Base-by-base conservation (phyloP, 129 eudicot species). In the Solidago caesia region DNA sequence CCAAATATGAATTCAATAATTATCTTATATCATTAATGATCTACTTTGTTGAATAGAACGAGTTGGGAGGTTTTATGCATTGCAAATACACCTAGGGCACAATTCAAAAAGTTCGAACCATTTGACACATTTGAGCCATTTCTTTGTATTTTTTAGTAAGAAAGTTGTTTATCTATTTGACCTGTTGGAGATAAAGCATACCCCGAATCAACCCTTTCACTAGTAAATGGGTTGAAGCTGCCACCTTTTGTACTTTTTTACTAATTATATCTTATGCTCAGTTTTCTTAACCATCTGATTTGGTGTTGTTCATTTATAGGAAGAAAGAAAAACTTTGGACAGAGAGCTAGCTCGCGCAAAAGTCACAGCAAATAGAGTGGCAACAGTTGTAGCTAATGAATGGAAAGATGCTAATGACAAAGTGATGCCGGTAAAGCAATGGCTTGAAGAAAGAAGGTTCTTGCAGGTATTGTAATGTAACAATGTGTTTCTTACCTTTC, bases 361-460 rank as follows among this genome's bases (percentile, higher is more conserved):
- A 82, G 97, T 92, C 64, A 92, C 93, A n/a, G 97, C 97, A 61
- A 92, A 92, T 78, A 87, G 97, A 84, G 97, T 92, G 61, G 97
- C 97, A 29, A 86, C 92, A 56, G 97, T 92, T 11, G 97, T 92
- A 47, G 97, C 97, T 62, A 92, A 92, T 75, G 97, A 92, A 77
- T 92, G 96, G 96, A 92, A 92, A 84, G 97, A 92, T 76, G 85
- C 96, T 61, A 92, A 87, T 84, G 97, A 92, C 77, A 92, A 92
- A 77, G 97, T 92, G 81, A 92, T 92, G 97, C 97, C 97, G 70
- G 97, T 92, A 48, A 92, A 89, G 66, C 97, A 92, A 79, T 92
- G 97, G 97, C 89, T 92, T 67, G 97, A 92, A 64, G 97, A 92
- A 81, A 87, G 97, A 82, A 82, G 97, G 75, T 92, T 89, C 78